These are phyloP conservation scores for Heimioporus retisporus DNA, from an alignment of 1,284 basidiomycete genomes.

Conservation along the genomic window DNA sequence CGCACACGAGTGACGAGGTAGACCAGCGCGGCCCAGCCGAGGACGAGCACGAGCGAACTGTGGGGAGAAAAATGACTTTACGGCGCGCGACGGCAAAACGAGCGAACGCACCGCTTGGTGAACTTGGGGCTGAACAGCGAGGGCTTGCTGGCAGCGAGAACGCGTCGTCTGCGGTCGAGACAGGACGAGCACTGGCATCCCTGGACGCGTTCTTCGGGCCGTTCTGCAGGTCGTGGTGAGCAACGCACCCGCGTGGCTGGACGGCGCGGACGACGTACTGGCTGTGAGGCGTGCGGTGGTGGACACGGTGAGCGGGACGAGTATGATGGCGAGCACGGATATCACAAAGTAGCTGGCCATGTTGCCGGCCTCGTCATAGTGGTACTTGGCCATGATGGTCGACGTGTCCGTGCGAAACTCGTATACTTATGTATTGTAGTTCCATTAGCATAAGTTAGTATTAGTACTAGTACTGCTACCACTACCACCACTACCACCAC, in stretches of 20 bases:
- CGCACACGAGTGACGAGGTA: slow-evolving; percentile 77
- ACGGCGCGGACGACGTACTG: slow-evolving; percentile 43
- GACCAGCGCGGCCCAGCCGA: slow-evolving; percentile 83
- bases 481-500: too few species aligned
- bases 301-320: slow-evolving; percentile 80
- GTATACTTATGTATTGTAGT: too few species aligned
- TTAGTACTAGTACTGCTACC: neutral
- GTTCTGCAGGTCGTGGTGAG: slow-evolving; percentile 37
- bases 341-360: slow-evolving; percentile 93
- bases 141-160: slow-evolving; percentile 56
- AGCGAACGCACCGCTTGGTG: slow-evolving; percentile 53
- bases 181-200: slow-evolving; percentile 81
- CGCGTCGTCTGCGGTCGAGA: slow-evolving; percentile 61
- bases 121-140: slow-evolving; percentile 57
- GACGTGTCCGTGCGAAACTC: slow-evolving; percentile 22
- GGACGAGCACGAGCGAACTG: slow-evolving; percentile 66
- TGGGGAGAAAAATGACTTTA: slow-evolving; percentile 24
- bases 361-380: slow-evolving; percentile 91
- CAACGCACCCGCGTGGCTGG: neutral
- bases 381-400: slow-evolving; percentile 75
- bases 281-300: slow-evolving; percentile 50
- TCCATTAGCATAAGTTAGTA: too few species aligned
- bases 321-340: slow-evolving; percentile 84
- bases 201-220: slow-evolving; percentile 31
- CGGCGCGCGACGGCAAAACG: too few species aligned